phyloP scores from a whole-genome alignment of 202 grass and related monocot species.

The Alloteropsis angusta region DNA sequence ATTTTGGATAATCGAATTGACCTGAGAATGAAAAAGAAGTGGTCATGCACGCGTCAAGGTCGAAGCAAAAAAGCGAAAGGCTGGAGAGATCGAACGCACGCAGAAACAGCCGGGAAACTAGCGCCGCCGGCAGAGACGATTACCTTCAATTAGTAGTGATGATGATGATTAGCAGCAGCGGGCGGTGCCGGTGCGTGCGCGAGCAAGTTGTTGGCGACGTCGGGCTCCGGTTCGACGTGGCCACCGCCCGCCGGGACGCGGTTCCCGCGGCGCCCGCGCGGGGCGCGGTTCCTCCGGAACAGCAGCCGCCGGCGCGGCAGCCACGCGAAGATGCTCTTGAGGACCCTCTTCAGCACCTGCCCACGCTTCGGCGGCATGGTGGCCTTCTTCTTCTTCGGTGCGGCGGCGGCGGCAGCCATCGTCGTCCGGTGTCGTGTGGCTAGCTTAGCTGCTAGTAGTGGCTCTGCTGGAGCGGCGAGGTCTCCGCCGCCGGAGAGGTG shows the following conservation, averaged over 20 bases:
- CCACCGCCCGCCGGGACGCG: background rate
- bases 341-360: background rate
- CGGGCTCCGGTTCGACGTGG: background rate
- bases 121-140: background rate
- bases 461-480: too few relatives aligned
- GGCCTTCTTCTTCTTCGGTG: too few relatives aligned
- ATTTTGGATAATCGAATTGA: too few relatives aligned
- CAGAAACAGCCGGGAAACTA: background rate
- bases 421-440: too few relatives aligned
- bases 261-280: background rate
- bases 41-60: too few relatives aligned
- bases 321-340: constrained; percentile 16
- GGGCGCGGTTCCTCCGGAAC: background rate
- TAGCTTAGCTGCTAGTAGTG: too few relatives aligned
- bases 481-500: too few relatives aligned
- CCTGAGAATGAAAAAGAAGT: too few relatives aligned
- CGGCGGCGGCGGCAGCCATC: background rate
- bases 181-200: background rate
- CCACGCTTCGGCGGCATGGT: constrained; percentile 8
- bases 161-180: background rate
- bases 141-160: background rate
- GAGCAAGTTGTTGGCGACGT: background rate
- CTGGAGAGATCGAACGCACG: background rate
- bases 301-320: background rate
- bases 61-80: too few relatives aligned